Evolutionary conservation across 257 asterid species (phyloP), one percentile per base, ranked within the genome.

Genomic region (Nicotiana sylvestris): DNA sequence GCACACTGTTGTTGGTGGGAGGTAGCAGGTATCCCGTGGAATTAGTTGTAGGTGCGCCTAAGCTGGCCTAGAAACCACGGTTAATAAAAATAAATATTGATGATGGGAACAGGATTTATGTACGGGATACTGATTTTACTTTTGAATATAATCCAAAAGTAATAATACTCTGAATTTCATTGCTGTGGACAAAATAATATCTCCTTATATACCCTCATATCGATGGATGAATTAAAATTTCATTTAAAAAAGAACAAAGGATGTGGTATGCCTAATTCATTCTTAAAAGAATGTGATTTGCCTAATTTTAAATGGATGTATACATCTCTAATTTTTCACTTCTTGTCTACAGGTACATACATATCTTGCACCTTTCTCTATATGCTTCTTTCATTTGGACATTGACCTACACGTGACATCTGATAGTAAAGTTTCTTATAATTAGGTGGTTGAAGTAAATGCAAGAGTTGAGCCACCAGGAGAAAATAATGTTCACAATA

Each of bases 361-460:
- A n/a, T 46, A 25, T 72, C 61, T 12, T 46, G 61, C 61, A 21
- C 16, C 57, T 72, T 3, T 2, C 27, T 27, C 62, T 16, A 27
- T 27, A 51, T 27, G 27, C 4, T 74, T 74, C 29, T 74, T 49
- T 51, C 80, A 18, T 58, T 58, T 58, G 18, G 10, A 58, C 65
- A 58, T 58, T 18, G 11, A 58, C 65, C 29, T 58, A 58, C 65
- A 51, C 16, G 27, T 49, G 64, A 74, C 56, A 49, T 51, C 43
- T 74, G 80, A 74, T 74, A 6, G 43, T 7, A 74, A 74, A 43
- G 9, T 61, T 64, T 57, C 69, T 67, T 49, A 17, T 62, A 25
- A 66, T n/a, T 55, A 87, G 90, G 85, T 85, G 82, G 87, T 87
- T 46, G 90, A 87, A 70, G 88, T 87, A 76, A 83, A 87, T 18